Base-by-base conservation (phyloP, 148 eudicot genomes). In the Dysphania ambrosioides region DNA sequence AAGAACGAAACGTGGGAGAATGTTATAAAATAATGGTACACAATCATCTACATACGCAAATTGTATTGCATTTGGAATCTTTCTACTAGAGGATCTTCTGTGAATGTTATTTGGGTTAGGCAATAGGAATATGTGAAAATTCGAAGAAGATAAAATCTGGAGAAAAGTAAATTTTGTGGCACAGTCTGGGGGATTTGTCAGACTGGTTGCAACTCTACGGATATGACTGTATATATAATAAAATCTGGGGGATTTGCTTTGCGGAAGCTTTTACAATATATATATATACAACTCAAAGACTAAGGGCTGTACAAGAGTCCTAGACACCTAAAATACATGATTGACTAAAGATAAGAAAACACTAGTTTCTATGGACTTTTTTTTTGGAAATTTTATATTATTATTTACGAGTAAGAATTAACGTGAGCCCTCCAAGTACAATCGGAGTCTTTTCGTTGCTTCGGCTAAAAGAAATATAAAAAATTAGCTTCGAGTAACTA, bases 21-120 rank as follows among this genome's bases (percentile, higher is more conserved):
- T 76, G 42, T 15, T 42, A 58, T 62, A 77, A 70, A 61, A 40
- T 76, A 77, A 42, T 70, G 49, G 68, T 60, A 61, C 42, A 16
- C 27, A 41, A 67, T 30, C 18, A 31, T 61, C 34, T 41, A 29
- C 68, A 44, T 16, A 13, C 5, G 10, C 21, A 66, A 51, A 8
- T 24, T n/a, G 11, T 36, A 8, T 34, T 58, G 32, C 19, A 56
- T 26, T 42, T 6, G 67, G 47, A 70, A 73, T 63, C 41, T 73
- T 73, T 73, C 26, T 2, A n/a, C n/a, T 11, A 32, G 10, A 16
- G 44, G 10, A 9, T 62, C 58, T 31, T 49, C 15, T 61, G 41
- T 63, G 68, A 42, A 62, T 44, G 69, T 42, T 61, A 31, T 42
- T 21, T 61, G 26, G 3, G 4, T 30, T 55, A 56, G 63, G 41